phyloP scores from a whole-genome alignment of 805 yeast genomes.

The Candida loeiensis region DNA sequence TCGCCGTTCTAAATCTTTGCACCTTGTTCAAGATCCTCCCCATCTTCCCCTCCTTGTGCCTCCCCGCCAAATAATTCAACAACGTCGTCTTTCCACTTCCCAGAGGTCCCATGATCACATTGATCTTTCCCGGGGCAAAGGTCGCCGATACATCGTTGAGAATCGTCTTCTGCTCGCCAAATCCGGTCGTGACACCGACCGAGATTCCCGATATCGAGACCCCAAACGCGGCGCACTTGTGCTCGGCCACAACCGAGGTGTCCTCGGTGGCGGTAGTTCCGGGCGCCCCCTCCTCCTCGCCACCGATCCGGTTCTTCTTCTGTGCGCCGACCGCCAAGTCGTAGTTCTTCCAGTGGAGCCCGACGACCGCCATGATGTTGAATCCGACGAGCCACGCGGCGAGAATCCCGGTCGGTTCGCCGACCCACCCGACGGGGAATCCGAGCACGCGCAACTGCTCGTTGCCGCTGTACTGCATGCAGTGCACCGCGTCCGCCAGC shows the following conservation, averaged over 20 bases:
- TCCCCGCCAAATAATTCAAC: constrained; percentile 27
- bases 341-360: constrained; percentile 47
- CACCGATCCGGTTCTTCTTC: constrained; percentile 31
- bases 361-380: constrained; percentile 44
- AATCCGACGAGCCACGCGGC: constrained; percentile 59
- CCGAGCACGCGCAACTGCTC: constrained; percentile 57
- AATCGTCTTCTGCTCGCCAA: constrained; percentile 12
- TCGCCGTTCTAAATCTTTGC: too few relatives aligned
- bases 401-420: constrained; percentile 58
- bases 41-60: not conserved
- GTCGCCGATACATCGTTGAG: constrained; percentile 28
- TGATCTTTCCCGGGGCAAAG: constrained; percentile 32
- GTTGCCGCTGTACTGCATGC: constrained; percentile 49
- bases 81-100: constrained; percentile 45
- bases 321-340: constrained; percentile 50
- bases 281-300: too few relatives aligned
- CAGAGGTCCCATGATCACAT: constrained; percentile 46
- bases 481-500: constrained; percentile 16
- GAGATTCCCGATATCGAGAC: constrained; percentile 9
- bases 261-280: too few relatives aligned
- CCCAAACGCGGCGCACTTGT: constrained; percentile 7
- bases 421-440: constrained; percentile 59
- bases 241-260: too few relatives aligned
- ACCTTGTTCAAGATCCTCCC: too few relatives aligned
- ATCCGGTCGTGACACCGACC: constrained; percentile 9